These are phyloP conservation scores for Leccinellum luteum DNA, from an alignment of 768 basidiomycete species.

Conservation along the genomic window DNA sequence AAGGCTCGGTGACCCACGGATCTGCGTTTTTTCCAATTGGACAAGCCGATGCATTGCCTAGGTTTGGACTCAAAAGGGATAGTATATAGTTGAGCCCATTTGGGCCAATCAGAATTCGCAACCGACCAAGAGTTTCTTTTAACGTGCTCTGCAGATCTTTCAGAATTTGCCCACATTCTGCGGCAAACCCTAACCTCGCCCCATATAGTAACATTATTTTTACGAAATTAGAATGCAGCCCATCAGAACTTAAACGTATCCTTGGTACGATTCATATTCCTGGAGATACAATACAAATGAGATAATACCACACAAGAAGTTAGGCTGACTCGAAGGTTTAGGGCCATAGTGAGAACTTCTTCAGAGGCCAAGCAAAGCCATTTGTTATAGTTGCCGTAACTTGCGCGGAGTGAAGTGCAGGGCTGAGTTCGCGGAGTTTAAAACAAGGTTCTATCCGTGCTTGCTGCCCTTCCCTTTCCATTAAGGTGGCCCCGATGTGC, in stretches of 20 bases:
- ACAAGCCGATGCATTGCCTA: not conserved
- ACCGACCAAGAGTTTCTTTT: not conserved
- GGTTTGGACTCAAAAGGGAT: not conserved
- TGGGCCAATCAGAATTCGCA: not conserved
- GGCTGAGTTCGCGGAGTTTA: constrained; percentile 24
- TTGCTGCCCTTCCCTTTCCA: too few species aligned
- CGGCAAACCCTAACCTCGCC: not conserved
- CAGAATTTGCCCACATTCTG: too few species aligned
- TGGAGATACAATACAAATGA: not conserved
- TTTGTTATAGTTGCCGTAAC: constrained; percentile 2
- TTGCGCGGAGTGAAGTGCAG: constrained; percentile 11
- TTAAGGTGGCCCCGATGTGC: too few species aligned
- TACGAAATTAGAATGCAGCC: not conserved
- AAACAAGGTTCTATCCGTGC: constrained; percentile 3
- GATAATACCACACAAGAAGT: not conserved
- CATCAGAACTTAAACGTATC: not conserved
- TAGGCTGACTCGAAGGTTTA: not conserved
- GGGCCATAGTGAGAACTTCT: not conserved
- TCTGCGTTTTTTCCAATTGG: not conserved
- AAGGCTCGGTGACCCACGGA: not conserved
- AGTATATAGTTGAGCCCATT: not conserved
- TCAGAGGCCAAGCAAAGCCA: not conserved
- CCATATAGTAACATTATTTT: not conserved
- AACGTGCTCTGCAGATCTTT: not conserved
- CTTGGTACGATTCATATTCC: not conserved